A percentile compares a stretch with the other conserved stretches of the same genome.
phyloP scores from a whole-genome alignment of 2,329 filamentous ascomycete species.

The Metarhizium brunneum region DNA sequence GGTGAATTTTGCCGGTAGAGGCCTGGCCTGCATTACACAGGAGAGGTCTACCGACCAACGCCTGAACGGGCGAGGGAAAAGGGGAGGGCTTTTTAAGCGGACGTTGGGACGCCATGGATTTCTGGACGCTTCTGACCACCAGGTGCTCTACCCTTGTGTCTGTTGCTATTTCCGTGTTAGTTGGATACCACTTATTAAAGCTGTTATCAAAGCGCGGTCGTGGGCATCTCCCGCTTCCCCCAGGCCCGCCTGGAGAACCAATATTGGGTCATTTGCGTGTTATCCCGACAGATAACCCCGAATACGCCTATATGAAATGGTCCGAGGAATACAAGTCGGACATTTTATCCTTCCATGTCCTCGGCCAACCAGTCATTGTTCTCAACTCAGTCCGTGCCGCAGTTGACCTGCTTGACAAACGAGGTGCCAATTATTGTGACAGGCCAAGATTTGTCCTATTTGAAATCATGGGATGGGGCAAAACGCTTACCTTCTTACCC shows the following conservation, averaged over 20 bases:
- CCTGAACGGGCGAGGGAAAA: neutral
- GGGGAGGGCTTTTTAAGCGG: neutral
- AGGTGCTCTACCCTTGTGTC: constrained; percentile 1
- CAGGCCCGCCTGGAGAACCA: constrained; percentile 24
- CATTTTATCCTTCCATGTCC: constrained; percentile 22
- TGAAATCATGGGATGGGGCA: constrained; percentile 35
- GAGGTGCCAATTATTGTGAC: constrained; percentile 34
- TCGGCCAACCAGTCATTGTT: constrained; percentile 28
- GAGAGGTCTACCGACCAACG: neutral
- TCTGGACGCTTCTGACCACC: neutral
- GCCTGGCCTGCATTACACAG: too few relatives aligned
- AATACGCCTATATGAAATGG: constrained; percentile 21
- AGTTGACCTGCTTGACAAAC: constrained; percentile 33
- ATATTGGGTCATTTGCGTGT: constrained; percentile 35
- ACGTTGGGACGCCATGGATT: neutral
- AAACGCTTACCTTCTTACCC: constrained; percentile 34
- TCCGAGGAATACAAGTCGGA: constrained; percentile 40
- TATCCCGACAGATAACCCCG: constrained; percentile 25
- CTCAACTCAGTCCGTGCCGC: constrained; percentile 34
- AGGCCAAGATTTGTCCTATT: constrained; percentile 35
- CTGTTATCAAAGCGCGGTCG: constrained; percentile 1
- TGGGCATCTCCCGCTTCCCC: constrained; percentile 17
- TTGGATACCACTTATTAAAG: neutral
- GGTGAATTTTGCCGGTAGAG: too few relatives aligned
- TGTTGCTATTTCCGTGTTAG: neutral